These are phyloP conservation scores for Breviolum minutum DNA, from an alignment of 73 alveolate species.

Conservation along the genomic window DNA sequence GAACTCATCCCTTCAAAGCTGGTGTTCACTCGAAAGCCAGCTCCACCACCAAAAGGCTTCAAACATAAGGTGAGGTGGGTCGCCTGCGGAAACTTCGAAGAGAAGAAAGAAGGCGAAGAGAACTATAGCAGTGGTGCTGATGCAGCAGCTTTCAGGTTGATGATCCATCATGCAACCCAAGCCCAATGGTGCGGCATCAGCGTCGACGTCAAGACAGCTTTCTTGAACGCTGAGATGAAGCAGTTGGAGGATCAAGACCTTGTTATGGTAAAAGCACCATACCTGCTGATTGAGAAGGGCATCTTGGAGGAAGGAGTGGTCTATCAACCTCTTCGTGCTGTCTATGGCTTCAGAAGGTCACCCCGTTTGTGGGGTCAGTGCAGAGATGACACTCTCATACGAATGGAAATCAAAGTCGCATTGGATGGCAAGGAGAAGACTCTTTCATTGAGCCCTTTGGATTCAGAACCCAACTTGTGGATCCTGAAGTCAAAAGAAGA, in stretches of 20 bases:
- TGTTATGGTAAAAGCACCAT: not conserved
- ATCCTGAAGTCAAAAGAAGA: too few relatives aligned
- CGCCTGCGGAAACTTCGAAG: not conserved
- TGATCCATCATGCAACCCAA: too few relatives aligned
- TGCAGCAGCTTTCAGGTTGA: not conserved
- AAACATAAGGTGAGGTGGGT: not conserved
- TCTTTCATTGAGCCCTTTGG: not conserved
- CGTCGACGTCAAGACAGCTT: not conserved
- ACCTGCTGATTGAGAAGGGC: not conserved
- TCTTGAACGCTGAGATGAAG: not conserved
- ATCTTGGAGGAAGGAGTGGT: not conserved
- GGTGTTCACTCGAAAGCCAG: not conserved
- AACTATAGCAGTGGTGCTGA: not conserved
- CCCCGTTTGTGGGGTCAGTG: not conserved
- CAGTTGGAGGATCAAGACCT: too few relatives aligned
- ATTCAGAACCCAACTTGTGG: not conserved
- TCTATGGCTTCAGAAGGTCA: not conserved
- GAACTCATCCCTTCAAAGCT: not conserved
- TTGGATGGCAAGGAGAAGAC: too few relatives aligned
- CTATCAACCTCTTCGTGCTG: not conserved
- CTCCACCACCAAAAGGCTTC: too few relatives aligned
- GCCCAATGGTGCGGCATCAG: not conserved
- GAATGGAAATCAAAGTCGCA: not conserved
- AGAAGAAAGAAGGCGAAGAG: not conserved
- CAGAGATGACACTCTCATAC: not conserved